Evolutionary conservation across 495 filamentous ascomycete species (phyloP).

Genomic region (Coniosporium apollinis): DNA sequence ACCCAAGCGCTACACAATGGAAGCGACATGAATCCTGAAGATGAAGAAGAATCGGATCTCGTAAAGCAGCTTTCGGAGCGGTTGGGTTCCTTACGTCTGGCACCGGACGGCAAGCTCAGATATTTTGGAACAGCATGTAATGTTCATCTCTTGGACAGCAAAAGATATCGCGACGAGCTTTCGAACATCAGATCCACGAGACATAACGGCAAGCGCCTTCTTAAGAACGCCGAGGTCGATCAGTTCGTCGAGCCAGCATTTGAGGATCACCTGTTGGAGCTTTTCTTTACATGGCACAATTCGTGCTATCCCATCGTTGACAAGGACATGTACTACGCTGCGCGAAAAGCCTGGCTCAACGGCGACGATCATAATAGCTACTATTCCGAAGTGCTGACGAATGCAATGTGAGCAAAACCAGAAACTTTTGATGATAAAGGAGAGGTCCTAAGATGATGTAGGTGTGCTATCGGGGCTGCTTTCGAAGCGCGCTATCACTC

Average conservation of each 20-base stretch:
- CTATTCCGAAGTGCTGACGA: conserved; percentile 33
- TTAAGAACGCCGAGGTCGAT: conserved; percentile 29
- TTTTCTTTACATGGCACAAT: conserved; percentile 38
- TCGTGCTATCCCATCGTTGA: conserved; percentile 33
- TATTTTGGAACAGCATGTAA: conserved; percentile 1
- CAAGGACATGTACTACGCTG: conserved; percentile 30
- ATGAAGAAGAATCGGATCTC: not conserved
- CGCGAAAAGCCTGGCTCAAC: conserved; percentile 5
- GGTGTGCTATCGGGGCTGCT: conserved; percentile 33
- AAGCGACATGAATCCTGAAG: not conserved
- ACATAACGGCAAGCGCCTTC: conserved; percentile 29
- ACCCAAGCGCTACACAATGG: not conserved
- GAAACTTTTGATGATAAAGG: no score
- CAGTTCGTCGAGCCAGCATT: conserved; percentile 27
- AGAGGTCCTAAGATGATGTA: conserved; percentile 6
- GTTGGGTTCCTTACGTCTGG: conserved; percentile 1
- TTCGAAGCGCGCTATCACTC: conserved; percentile 24
- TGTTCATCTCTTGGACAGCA: not conserved
- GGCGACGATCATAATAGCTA: conserved; percentile 27
- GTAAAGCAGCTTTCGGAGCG: not conserved
- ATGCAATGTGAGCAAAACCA: conserved; percentile 35
- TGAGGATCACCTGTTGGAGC: conserved; percentile 31
- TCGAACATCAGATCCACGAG: not conserved
- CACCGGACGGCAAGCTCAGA: conserved; percentile 2
- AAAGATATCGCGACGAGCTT: not conserved